Evolutionary conservation across 2,329 filamentous ascomycete genomes (phyloP), one percentile per base, ranked within the genome.

Genomic region (Leptographium radiaticola): DNA sequence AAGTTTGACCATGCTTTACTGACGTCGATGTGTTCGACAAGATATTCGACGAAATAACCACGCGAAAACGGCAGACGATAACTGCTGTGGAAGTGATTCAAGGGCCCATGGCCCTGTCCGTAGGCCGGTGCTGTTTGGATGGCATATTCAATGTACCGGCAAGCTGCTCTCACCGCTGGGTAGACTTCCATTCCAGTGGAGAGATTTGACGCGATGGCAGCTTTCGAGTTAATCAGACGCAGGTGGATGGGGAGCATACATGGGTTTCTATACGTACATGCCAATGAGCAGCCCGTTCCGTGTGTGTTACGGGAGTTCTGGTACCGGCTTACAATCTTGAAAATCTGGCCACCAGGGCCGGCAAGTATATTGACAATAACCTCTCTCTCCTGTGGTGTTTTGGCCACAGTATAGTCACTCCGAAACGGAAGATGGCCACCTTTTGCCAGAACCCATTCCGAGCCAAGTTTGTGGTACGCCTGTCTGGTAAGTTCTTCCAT

Each of bases 281-380:
- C 93, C 56, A 97, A 76, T 11, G 89, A 94, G 65, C 93, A 98
- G 5, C 93, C 93, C 0, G 93, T 97, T 1, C 93, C 93, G 63
- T 98, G 93, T 0, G 91, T 97, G 64, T 91, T 91, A 56, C 75
- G 84, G 10, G 85, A 89, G 11, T 75, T 69, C 58, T 88, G 75
- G 64, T 86, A 96, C 6, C 75, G 74, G 42, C 81, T 86, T 66
- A 89, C 77, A 49, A 95, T 76, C 42, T 81, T 71, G 1, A 80
- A 72, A 0, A 76, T 66, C n/a, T 76, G 67, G 0, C 53, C 54
- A 0, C 75, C 75, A 0, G 67, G 68, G 8, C 87, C 86, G 45
- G 81, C 80, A 6, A 95, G 75, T 4, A 96, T 75, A 64, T 97
- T 88, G 33, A 94, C 75, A 1, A 96, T 81, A 2, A 86, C 62